These are phyloP conservation scores for Thelonectria blattea DNA, from an alignment of 2,329 filamentous ascomycete genomes.

Conservation along the genomic window DNA sequence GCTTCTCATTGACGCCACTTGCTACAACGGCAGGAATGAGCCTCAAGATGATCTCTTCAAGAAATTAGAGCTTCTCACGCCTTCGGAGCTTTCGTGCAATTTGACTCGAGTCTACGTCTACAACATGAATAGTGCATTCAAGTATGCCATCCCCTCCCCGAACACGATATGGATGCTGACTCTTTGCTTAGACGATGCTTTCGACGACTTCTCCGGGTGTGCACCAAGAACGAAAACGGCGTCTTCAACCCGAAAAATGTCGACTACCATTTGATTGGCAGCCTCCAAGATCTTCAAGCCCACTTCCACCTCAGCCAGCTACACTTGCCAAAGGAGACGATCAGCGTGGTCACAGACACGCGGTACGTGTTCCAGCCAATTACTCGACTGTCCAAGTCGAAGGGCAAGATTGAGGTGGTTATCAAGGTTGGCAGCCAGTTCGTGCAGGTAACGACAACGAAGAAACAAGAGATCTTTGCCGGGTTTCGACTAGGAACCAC, in stretches of 20 bases:
- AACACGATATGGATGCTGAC: slow-evolving; percentile 5
- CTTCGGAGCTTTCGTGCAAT: slow-evolving; percentile 64
- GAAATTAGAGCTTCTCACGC: slow-evolving; percentile 67
- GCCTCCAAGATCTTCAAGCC: slow-evolving; percentile 66
- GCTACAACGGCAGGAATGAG: slow-evolving; percentile 71
- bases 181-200: slow-evolving; percentile 62
- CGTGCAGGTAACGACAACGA: slow-evolving; percentile 71
- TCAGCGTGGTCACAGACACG: slow-evolving; percentile 70
- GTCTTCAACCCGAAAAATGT: slow-evolving; percentile 69
- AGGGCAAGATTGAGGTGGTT: slow-evolving; percentile 72
- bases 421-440: slow-evolving; percentile 74
- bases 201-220: slow-evolving; percentile 65
- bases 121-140: slow-evolving; percentile 75
- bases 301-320: slow-evolving; percentile 72
- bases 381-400: slow-evolving; percentile 69
- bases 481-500: slow-evolving; percentile 66
- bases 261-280: slow-evolving; percentile 70
- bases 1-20: slow-evolving; percentile 71
- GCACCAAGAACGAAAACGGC: slow-evolving; percentile 64
- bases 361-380: slow-evolving; percentile 70
- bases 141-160: slow-evolving; percentile 46
- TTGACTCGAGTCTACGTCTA: slow-evolving; percentile 70
- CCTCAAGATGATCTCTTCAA: slow-evolving; percentile 70
- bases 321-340: slow-evolving; percentile 72
- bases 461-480: slow-evolving; percentile 72